These are phyloP conservation scores for Fusarium incarnatum DNA, from an alignment of 2,329 filamentous ascomycete genomes.

Conservation along the genomic window DNA sequence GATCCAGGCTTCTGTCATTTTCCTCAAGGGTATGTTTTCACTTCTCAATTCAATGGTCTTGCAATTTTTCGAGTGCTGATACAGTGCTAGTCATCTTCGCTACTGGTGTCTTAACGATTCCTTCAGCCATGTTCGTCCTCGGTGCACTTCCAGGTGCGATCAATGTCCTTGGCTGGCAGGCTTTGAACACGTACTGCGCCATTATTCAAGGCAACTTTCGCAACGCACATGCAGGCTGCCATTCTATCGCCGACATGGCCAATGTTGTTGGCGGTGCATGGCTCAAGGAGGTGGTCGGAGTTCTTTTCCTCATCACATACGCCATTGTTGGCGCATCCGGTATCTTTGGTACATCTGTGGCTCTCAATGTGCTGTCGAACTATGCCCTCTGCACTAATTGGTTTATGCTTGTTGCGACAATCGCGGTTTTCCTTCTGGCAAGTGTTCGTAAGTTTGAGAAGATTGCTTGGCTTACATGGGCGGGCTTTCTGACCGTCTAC, in stretches of 20 bases:
- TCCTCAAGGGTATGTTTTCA: slow-evolving; percentile 53
- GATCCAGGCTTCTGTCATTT: slow-evolving; percentile 61
- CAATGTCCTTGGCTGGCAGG: slow-evolving; percentile 57
- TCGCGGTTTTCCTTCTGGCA: slow-evolving; percentile 61
- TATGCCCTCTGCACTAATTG: slow-evolving; percentile 70
- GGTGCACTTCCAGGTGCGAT: slow-evolving; percentile 58
- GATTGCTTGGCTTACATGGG: slow-evolving; percentile 63
- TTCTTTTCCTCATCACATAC: slow-evolving; percentile 68
- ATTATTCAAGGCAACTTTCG: slow-evolving; percentile 56
- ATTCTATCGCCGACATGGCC: slow-evolving; percentile 60
- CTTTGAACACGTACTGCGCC: slow-evolving; percentile 56
- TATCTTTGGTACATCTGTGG: slow-evolving; percentile 69
- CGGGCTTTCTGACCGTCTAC: slow-evolving; percentile 64
- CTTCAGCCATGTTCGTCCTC: slow-evolving; percentile 56
- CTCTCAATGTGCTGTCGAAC: slow-evolving; percentile 68
- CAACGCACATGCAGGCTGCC: slow-evolving; percentile 53
- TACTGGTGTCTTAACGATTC: slow-evolving; percentile 57
- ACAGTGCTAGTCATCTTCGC: slow-evolving; percentile 54
- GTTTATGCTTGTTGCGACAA: slow-evolving; percentile 65
- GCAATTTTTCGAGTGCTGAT: not conserved
- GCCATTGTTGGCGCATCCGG: slow-evolving; percentile 67
- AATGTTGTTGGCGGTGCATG: slow-evolving; percentile 64
- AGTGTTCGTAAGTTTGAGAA: slow-evolving; percentile 58
- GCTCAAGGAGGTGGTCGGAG: slow-evolving; percentile 64
- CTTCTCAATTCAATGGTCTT: not conserved